A percentile compares a stretch with the other conserved stretches of the same genome.
Evolutionary conservation across 2,329 filamentous ascomycete genomes (phyloP).

Genomic region (Trichoderma gracile): DNA sequence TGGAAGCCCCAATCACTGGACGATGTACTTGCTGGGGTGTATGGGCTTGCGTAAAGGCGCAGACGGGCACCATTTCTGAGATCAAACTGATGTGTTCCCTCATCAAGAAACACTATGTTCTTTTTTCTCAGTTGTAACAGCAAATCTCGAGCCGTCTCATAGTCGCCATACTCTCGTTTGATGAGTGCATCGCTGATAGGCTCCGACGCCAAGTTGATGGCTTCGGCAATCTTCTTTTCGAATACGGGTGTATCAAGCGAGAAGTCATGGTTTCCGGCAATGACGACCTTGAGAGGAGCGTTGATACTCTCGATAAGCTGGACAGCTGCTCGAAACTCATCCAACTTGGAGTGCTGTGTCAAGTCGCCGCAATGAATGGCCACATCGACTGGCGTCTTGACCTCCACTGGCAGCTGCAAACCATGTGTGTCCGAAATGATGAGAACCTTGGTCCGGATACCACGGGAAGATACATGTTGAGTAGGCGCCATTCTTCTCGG

Average conservation of each 20-base stretch:
- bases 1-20: conserved; percentile 47
- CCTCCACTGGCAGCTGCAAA: neutral
- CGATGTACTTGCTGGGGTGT: conserved; percentile 41
- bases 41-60: conserved; percentile 49
- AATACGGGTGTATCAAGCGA: conserved; percentile 43
- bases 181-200: conserved; percentile 23
- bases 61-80: conserved; percentile 45
- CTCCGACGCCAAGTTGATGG: conserved; percentile 1
- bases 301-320: conserved; percentile 42
- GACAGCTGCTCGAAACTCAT: conserved; percentile 43
- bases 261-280: conserved; percentile 56
- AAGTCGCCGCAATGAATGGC: conserved; percentile 54
- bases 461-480: neutral
- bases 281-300: conserved; percentile 50
- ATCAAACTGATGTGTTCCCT: conserved; percentile 44
- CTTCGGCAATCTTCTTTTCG: conserved; percentile 32
- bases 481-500: neutral
- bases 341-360: conserved; percentile 46
- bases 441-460: conserved; percentile 30
- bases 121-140: conserved; percentile 29
- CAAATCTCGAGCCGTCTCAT: conserved; percentile 40
- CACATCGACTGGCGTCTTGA: conserved; percentile 38
- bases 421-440: conserved; percentile 35
- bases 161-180: conserved; percentile 40
- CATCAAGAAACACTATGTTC: conserved; percentile 45